Percentiles rank a stretch among this genome's conserved stretches.
These are phyloP conservation scores for Adansonia rubrostipa DNA, from an alignment of 441 rosid species.

Conservation along the genomic window DNA sequence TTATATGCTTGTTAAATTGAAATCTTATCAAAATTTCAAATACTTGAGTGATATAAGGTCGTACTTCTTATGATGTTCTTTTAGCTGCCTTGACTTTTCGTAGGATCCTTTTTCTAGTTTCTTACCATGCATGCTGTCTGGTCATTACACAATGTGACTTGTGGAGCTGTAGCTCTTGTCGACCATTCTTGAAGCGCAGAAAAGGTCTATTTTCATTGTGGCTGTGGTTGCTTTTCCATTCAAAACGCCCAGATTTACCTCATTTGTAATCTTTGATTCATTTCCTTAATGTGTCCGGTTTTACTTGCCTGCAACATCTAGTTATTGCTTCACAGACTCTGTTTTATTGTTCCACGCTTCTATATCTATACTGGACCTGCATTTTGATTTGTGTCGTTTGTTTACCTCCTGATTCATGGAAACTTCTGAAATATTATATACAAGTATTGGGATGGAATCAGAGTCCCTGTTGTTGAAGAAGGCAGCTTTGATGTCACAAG, in stretches of 20 bases:
- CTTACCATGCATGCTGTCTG: background rate
- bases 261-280: background rate
- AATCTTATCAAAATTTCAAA: background rate
- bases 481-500: background rate
- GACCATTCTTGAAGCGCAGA: background rate
- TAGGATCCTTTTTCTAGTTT: background rate
- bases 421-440: background rate
- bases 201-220: background rate
- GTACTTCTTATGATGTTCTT: background rate
- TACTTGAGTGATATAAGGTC: background rate
- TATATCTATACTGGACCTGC: background rate
- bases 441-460: background rate
- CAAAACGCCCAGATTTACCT: background rate
- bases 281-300: background rate
- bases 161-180: background rate
- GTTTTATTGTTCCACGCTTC: background rate
- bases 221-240: background rate
- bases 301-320: background rate
- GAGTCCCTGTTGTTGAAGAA: background rate
- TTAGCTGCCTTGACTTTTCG: background rate
- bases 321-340: background rate
- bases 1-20: background rate
- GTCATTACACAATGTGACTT: background rate
- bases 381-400: background rate
- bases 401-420: background rate